Evolutionary conservation across 305 asterid genomes (phyloP).

Genomic region (Fraxinus sp.): DNA sequence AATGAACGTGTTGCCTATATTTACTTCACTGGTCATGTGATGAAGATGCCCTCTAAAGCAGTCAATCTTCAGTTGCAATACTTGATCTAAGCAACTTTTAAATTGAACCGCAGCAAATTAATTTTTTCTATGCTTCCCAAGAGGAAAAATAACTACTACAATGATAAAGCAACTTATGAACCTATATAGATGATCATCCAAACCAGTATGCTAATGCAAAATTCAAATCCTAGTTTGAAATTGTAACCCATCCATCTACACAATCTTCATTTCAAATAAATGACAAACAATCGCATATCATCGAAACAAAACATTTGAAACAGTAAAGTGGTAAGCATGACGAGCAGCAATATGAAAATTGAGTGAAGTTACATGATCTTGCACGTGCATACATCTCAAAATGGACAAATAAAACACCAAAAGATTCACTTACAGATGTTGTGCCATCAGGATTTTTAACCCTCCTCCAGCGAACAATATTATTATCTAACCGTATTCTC

Average conservation of each 20-base stretch:
- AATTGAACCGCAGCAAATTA: not conserved
- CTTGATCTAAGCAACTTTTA: not conserved
- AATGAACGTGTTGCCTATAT: not conserved
- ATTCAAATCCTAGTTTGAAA: not conserved
- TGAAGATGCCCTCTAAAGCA: not conserved
- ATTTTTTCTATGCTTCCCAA: not conserved
- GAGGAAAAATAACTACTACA: not conserved
- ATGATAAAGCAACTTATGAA: not conserved
- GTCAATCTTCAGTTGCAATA: not conserved
- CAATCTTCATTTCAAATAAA: constrained; percentile 5
- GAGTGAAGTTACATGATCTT: not conserved
- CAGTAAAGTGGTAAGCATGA: not conserved
- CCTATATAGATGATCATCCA: not conserved
- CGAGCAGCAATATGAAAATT: not conserved
- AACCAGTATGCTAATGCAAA: not conserved
- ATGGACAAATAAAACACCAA: constrained; percentile 6
- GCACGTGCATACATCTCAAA: constrained; percentile 9
- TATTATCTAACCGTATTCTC: constrained; percentile 74
- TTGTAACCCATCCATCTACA: not conserved
- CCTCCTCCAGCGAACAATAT: constrained; percentile 94
- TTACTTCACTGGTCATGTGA: not conserved
- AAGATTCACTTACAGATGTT: constrained; percentile 59
- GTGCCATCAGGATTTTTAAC: constrained; percentile 76
- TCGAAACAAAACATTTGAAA: too few species aligned
- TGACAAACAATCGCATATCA: not conserved